Evolutionary conservation across 2,329 filamentous ascomycete species (phyloP).

Genomic region (Trichoderma afroharzianum): DNA sequence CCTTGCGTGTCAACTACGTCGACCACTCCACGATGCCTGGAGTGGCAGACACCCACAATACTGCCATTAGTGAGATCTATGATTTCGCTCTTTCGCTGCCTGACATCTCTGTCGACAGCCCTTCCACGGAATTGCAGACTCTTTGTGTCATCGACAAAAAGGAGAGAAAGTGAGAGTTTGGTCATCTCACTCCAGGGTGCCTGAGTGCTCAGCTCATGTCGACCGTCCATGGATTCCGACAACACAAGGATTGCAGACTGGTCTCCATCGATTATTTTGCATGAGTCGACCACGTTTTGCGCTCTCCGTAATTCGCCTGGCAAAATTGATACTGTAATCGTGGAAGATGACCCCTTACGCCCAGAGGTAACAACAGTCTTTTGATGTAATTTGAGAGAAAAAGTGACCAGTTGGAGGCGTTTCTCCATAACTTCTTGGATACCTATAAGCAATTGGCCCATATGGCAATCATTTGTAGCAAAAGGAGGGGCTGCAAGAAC

Average conservation of each 20-base stretch:
- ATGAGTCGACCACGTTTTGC: conserved; percentile 68
- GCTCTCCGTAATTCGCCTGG: conserved; percentile 54
- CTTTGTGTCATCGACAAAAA: conserved; percentile 58
- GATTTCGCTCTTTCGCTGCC: conserved; percentile 43
- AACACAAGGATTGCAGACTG: conserved; percentile 68
- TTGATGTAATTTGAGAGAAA: conserved; percentile 50
- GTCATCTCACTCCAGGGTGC: conserved; percentile 71
- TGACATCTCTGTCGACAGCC: conserved; percentile 50
- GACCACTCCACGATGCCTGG: conserved; percentile 57
- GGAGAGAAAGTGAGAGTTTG: conserved; percentile 59
- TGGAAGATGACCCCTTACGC: conserved; percentile 22
- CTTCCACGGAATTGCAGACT: conserved; percentile 55
- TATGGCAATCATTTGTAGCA: conserved; percentile 49
- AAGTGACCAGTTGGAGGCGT: conserved; percentile 62
- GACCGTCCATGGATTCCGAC: conserved; percentile 60
- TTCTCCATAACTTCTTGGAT: conserved; percentile 67
- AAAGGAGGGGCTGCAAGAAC: conserved; percentile 60
- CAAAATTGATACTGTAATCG: conserved; percentile 28
- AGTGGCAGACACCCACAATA: conserved; percentile 54
- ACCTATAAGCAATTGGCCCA: conserved; percentile 59
- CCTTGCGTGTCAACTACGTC: conserved; percentile 63
- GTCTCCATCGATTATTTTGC: conserved; percentile 64
- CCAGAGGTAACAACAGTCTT: conserved; percentile 28
- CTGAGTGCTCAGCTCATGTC: conserved; percentile 66
- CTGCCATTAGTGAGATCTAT: conserved; percentile 46